These are phyloP conservation scores for Globomyces pollinis-pini DNA, from an alignment of 192 early-diverging fungal species.

Conservation along the genomic window DNA sequence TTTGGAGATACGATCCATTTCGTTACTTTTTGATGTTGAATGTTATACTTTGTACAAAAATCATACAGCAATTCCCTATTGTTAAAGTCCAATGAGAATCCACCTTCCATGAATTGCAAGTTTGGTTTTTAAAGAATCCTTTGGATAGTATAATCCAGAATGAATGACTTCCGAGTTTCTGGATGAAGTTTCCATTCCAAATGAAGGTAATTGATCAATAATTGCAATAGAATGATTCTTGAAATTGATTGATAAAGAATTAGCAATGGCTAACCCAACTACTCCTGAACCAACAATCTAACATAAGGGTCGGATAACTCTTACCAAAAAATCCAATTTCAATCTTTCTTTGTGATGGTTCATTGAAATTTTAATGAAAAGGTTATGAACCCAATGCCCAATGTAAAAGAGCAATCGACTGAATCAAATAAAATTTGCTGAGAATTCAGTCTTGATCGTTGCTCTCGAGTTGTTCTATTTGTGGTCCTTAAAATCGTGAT, in stretches of 20 bases:
- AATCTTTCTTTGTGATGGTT: background rate
- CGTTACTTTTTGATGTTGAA: conserved; percentile 50
- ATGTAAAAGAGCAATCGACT: too few relatives aligned
- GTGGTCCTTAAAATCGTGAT: too few relatives aligned
- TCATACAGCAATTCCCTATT: conserved; percentile 71
- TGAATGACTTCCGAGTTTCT: conserved; percentile 88
- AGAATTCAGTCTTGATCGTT: too few relatives aligned
- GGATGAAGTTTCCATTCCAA: conserved; percentile 72
- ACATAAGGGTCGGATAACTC: background rate
- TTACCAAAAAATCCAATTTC: background rate
- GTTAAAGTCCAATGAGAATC: too few relatives aligned
- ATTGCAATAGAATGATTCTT: conserved; percentile 42
- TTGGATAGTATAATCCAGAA: conserved; percentile 77
- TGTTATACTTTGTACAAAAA: conserved; percentile 37
- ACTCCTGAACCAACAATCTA: conserved; percentile 72
- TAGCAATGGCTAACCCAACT: conserved; percentile 70
- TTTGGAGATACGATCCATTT: conserved; percentile 75
- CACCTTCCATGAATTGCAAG: conserved; percentile 71
- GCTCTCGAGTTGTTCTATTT: too few relatives aligned
- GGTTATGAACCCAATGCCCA: too few relatives aligned
- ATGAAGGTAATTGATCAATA: conserved; percentile 49
- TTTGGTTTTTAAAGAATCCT: conserved; percentile 60
- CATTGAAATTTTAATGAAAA: background rate
- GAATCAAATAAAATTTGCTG: too few relatives aligned
- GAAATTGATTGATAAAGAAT: conserved; percentile 46